Percentiles rank a stretch among this genome's conserved stretches.
Evolutionary conservation across 257 asterid species (phyloP).

Genomic region (Nicotiana noctiflora): DNA sequence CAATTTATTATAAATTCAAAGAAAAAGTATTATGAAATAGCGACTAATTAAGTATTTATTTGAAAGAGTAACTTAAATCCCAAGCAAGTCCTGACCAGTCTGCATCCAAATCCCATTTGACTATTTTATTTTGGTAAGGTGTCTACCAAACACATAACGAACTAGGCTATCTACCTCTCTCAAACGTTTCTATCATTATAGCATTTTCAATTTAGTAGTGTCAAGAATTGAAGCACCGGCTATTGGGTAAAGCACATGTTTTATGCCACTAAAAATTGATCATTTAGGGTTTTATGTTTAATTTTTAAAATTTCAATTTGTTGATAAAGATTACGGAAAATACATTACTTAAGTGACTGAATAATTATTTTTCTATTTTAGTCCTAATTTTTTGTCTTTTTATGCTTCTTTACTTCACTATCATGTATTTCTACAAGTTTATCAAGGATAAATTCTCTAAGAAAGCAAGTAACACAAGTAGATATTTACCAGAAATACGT

Average conservation of each 20-base stretch:
- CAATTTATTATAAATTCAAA: too few species aligned
- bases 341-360: background rate
- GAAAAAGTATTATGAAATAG: background rate
- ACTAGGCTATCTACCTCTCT: background rate
- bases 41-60: too few species aligned
- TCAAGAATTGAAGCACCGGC: too few species aligned
- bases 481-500: too few species aligned
- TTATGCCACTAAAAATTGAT: too few species aligned
- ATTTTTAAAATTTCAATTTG: background rate
- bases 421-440: background rate
- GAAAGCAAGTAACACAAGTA: background rate
- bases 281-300: too few species aligned
- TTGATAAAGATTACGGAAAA: background rate
- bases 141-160: slow-evolving; percentile 8
- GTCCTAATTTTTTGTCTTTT: background rate
- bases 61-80: background rate
- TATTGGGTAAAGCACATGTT: too few species aligned
- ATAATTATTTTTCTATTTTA: background rate
- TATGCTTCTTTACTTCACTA: background rate
- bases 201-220: background rate
- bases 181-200: background rate
- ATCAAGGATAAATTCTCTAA: background rate
- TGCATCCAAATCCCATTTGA: background rate
- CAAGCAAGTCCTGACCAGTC: background rate
- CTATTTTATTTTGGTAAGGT: background rate